A percentile compares a stretch with the other conserved stretches of the same genome.
These are phyloP conservation scores for Leccinum subgranulosum DNA, from an alignment of 768 basidiomycete genomes.

Conservation along the genomic window DNA sequence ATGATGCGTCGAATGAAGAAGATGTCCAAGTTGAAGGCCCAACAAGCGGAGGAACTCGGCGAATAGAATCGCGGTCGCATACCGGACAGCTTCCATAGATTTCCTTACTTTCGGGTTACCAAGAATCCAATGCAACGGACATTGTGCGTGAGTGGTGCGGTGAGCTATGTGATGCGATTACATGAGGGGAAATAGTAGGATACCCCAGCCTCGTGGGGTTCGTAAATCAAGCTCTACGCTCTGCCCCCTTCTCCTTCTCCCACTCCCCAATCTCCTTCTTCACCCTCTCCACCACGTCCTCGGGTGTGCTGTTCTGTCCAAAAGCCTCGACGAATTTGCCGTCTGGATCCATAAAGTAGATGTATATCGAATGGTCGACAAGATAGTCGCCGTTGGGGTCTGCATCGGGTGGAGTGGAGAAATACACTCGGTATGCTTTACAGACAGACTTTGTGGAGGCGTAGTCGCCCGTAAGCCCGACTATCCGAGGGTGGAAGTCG, in stretches of 20 bases:
- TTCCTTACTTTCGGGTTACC: neutral
- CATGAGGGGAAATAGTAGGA: conserved; percentile 6
- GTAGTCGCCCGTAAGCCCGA: conserved; percentile 89
- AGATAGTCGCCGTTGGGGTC: conserved; percentile 91
- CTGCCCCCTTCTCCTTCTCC: conserved; percentile 34
- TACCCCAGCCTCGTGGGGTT: neutral
- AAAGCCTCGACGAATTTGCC: conserved; percentile 97
- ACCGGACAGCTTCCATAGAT: conserved; percentile 15
- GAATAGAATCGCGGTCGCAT: conserved; percentile 23
- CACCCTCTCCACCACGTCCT: conserved; percentile 66
- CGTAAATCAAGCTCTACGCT: conserved; percentile 22
- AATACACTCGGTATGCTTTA: conserved; percentile 97
- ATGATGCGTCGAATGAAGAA: conserved; percentile 87
- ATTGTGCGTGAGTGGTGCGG: conserved; percentile 14
- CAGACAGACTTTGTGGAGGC: conserved; percentile 81
- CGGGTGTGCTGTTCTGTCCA: conserved; percentile 72
- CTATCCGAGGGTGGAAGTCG: conserved; percentile 90
- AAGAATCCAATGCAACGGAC: neutral
- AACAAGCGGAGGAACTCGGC: conserved; percentile 39
- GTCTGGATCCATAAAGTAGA: conserved; percentile 96
- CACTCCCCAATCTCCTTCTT: conserved; percentile 47
- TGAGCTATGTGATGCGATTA: conserved; percentile 13
- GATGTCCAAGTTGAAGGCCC: conserved; percentile 67
- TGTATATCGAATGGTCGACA: conserved; percentile 95
- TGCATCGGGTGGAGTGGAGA: conserved; percentile 89